Evolutionary conservation across 257 asterid species (phyloP), one percentile per base, ranked within the genome.

Genomic region (Plantago major): DNA sequence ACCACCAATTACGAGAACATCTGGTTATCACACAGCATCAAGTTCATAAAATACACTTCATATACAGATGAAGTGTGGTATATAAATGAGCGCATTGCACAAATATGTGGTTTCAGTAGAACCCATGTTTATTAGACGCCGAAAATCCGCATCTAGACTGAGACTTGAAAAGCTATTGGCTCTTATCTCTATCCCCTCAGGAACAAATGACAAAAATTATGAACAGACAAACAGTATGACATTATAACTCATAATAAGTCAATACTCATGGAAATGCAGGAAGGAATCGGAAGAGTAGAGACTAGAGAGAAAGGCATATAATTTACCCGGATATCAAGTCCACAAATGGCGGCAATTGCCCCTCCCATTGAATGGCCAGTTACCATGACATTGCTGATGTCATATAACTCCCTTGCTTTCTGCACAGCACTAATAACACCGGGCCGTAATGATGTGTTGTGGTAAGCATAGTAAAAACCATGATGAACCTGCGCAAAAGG

Each of bases 351-450:
- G 56, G 95, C 99, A 67, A 93, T 93, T 44, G 97, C 99, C 62
- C 97, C 99, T 74, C 99, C 99, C 99, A 93, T 93, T 16, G 99
- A 93, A 76, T 93, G 99, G 52, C 99, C 99, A 19, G 97, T 89
- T 56, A 81, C 84, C 72, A 93, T 78, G 63, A 93, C 77, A 59
- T 67, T 70, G 46, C 79, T 72, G 64, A 82, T 79, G 57, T 95
- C 99, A 63, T 85, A 82, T 7, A 82, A 44, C 50, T 82, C 81
- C 74, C 78, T 81, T 43, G 81, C 87, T 56, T 55, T 62, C 69
- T 77, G 68, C 68, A 93, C 77, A 55, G 92, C 93, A 68, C 62
- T 69, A 60, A 81, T 63, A 67, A 93, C 84, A 73, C 85, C 95
- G 51, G 96, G 83, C 10, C 97, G 92, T 40, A 93, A 14, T 37